Conservation (phyloP, 192 early-diverging fungal genomes). For the Linnemannia elongata region DNA sequence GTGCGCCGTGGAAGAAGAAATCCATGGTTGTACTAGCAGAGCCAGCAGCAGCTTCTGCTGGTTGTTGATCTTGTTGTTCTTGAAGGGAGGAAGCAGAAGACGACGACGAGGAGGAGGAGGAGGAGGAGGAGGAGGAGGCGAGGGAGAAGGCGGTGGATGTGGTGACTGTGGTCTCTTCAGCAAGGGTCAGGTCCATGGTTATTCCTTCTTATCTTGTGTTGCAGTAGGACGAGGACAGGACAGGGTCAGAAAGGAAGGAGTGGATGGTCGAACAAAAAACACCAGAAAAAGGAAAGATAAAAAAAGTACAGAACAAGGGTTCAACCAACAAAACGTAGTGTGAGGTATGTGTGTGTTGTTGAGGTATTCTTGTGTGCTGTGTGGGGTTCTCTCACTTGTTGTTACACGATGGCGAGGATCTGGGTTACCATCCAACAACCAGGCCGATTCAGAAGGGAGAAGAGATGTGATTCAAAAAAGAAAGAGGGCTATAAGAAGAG, state of each 20-base stretch:
- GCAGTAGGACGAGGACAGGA: neutral
- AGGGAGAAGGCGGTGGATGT: neutral
- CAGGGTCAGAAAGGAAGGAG: neutral
- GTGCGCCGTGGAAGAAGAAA: slow-evolving; percentile 18
- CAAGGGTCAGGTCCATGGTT: neutral
- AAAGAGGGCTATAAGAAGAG: neutral
- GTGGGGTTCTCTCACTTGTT: too few relatives aligned
- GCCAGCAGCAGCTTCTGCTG: neutral
- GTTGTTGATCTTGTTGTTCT: neutral
- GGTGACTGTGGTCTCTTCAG: neutral
- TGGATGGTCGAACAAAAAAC: neutral
- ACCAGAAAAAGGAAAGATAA: too few relatives aligned
- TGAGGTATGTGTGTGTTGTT: too few relatives aligned
- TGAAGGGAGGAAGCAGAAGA: neutral
- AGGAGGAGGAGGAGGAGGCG: neutral
- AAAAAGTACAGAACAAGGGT: too few relatives aligned
- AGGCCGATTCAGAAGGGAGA: too few relatives aligned
- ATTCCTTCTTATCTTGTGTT: neutral
- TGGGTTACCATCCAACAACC: too few relatives aligned
- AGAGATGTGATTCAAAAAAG: neutral
- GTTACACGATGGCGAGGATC: too few relatives aligned
- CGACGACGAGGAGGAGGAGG: too few relatives aligned
- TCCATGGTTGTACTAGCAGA: slow-evolving; percentile 9
- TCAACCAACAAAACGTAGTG: too few relatives aligned
- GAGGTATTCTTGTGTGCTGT: too few relatives aligned